phyloP scores from a whole-genome alignment of 495 filamentous ascomycete genomes.

The Tuber melanosporum region DNA sequence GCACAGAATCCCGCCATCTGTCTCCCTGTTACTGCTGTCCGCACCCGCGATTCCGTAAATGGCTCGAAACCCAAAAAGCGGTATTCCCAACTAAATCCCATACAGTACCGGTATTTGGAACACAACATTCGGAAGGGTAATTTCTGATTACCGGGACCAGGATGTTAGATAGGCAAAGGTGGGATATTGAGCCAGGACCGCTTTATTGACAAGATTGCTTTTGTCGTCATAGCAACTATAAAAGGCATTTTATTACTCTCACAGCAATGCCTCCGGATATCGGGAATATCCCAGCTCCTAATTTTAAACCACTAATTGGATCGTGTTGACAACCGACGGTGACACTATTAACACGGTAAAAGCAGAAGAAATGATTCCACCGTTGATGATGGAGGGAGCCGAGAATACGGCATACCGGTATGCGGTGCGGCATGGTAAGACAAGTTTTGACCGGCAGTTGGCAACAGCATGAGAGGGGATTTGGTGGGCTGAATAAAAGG shows the following conservation, averaged over 20 bases:
- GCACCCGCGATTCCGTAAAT: not conserved
- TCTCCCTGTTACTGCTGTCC: not conserved
- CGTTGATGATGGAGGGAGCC: not conserved
- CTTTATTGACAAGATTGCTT: not conserved
- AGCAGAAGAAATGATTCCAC: not conserved
- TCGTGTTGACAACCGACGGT: not conserved
- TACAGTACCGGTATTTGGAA: not conserved
- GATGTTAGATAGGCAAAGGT: not conserved
- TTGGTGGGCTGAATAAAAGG: not conserved
- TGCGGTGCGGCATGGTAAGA: not conserved
- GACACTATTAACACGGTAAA: not conserved
- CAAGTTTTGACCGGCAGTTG: not conserved
- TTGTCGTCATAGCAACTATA: not conserved
- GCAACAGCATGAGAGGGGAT: not conserved
- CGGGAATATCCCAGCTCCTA: not conserved
- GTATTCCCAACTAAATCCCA: not conserved
- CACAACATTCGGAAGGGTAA: not conserved
- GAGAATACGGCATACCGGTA: not conserved
- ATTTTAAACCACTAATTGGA: not conserved
- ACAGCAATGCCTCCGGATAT: not conserved
- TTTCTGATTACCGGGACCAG: not conserved
- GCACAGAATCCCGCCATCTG: not conserved
- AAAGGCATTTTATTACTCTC: not conserved
- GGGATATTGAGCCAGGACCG: not conserved
- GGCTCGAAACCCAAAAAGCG: not conserved